Conservation (phyloP, 257 asterid species). For the Primulina huaijiensis region DNA sequence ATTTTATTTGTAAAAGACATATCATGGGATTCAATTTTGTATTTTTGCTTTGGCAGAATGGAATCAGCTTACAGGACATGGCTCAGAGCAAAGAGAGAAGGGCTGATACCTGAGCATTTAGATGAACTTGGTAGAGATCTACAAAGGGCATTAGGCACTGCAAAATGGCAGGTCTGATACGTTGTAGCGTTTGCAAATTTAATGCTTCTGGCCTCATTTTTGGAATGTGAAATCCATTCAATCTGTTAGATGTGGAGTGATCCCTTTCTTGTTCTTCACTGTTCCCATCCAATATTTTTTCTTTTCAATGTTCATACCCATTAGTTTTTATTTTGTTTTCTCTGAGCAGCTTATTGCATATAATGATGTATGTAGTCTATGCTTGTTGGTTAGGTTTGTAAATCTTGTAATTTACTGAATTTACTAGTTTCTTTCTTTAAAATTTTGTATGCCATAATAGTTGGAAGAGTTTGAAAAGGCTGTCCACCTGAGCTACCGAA, state of each 20-base stretch:
- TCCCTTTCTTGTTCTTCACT: neutral
- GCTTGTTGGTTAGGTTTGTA: slow-evolving; percentile 10
- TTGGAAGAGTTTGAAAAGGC: slow-evolving; percentile 92
- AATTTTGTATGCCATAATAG: slow-evolving; percentile 33
- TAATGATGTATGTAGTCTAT: neutral
- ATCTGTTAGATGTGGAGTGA: neutral
- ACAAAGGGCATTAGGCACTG: slow-evolving; percentile 82
- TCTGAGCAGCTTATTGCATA: neutral
- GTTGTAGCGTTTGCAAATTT: slow-evolving; percentile 2
- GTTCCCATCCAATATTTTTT: neutral
- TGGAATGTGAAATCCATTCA: neutral
- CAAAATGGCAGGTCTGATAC: slow-evolving; percentile 86
- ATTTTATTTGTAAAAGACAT: neutral
- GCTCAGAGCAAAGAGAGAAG: slow-evolving; percentile 68
- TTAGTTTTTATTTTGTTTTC: neutral
- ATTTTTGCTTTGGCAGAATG: slow-evolving; percentile 53
- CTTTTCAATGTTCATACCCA: neutral
- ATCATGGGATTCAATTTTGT: slow-evolving; percentile 3
- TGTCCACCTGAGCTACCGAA: slow-evolving; percentile 71
- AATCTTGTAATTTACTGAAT: slow-evolving; percentile 16
- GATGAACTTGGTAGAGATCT: slow-evolving; percentile 71
- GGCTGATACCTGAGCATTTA: slow-evolving; percentile 42
- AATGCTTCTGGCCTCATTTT: neutral
- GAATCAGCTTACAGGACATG: slow-evolving; percentile 82
- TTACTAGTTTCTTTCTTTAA: slow-evolving; percentile 1